phyloP scores from a whole-genome alignment of 192 early-diverging fungal genomes.

The Spinellus fusiger region DNA sequence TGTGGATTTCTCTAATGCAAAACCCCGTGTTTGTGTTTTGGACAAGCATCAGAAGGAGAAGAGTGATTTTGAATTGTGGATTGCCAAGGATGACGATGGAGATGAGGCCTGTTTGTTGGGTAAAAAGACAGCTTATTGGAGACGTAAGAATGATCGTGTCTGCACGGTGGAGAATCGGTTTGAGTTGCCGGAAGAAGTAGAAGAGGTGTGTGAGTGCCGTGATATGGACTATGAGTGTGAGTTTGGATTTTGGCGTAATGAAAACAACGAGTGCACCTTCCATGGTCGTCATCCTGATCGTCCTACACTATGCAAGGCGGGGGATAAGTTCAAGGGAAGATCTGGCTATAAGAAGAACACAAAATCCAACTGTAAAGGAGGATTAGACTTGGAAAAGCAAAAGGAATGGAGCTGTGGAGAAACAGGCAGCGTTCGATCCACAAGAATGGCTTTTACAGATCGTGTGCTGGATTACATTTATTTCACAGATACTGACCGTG shows the following conservation, averaged over 20 bases:
- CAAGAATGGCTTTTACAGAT: constrained; percentile 20
- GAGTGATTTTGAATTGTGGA: constrained; percentile 91
- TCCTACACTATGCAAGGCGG: constrained; percentile 62
- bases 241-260: constrained; percentile 72
- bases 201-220: constrained; percentile 66
- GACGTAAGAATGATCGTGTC: constrained; percentile 60
- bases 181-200: constrained; percentile 39
- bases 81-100: constrained; percentile 58
- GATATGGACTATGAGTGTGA: constrained; percentile 86
- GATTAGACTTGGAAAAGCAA: constrained; percentile 50
- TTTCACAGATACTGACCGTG: constrained; percentile 30
- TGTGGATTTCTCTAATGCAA: constrained; percentile 54
- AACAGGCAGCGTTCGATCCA: constrained; percentile 11
- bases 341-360: constrained; percentile 80
- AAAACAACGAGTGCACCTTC: constrained; percentile 56
- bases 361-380: constrained; percentile 71
- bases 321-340: constrained; percentile 59
- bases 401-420: constrained; percentile 69
- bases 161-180: constrained; percentile 71
- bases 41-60: constrained; percentile 44
- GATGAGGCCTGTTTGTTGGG: constrained; percentile 61
- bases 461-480: constrained; percentile 35
- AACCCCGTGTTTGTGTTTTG: constrained; percentile 37
- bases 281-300: constrained; percentile 71
- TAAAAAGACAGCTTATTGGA: constrained; percentile 57